Percentiles rank a stretch among this genome's conserved stretches.
These are phyloP conservation scores for Oryza coarctata DNA, from an alignment of 176 grass and related monocot species.

Conservation along the genomic window DNA sequence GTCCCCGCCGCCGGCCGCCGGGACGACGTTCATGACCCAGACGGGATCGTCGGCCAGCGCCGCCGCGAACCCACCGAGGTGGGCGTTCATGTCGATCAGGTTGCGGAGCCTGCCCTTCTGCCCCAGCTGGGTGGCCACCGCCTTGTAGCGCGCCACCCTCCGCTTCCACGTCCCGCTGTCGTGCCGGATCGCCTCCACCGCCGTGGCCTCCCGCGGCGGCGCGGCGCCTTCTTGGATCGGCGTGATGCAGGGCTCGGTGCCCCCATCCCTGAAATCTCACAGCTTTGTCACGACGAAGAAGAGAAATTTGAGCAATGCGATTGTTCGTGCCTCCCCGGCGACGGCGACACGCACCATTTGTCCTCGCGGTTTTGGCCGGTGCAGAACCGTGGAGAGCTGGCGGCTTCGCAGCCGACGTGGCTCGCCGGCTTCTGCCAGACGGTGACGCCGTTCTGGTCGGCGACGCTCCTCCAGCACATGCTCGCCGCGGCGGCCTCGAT, in stretches of 20 bases:
- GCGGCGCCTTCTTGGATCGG: constrained; percentile 10
- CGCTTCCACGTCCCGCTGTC: constrained; percentile 49
- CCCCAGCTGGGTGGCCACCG: constrained; percentile 37
- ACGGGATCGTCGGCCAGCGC: constrained; percentile 45
- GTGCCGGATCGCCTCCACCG: constrained; percentile 28
- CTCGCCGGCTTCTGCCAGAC: constrained; percentile 55
- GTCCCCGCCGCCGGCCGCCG: constrained; percentile 10
- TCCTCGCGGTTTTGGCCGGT: neutral
- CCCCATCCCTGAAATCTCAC: neutral
- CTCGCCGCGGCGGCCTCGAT: constrained; percentile 42
- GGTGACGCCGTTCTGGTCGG: constrained; percentile 46
- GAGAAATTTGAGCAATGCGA: neutral
- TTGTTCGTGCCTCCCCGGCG: too few species aligned
- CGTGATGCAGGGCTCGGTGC: neutral
- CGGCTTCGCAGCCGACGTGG: constrained; percentile 39
- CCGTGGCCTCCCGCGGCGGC: constrained; percentile 15
- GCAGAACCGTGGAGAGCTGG: constrained; percentile 1
- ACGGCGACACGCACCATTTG: neutral
- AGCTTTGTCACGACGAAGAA: neutral
- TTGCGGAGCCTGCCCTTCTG: constrained; percentile 60
- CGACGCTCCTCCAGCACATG: constrained; percentile 63
- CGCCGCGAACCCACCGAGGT: constrained; percentile 40
- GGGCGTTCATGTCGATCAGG: constrained; percentile 65
- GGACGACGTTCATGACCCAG: constrained; percentile 67
- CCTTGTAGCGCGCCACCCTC: constrained; percentile 47